These are phyloP conservation scores for Fusarium staphyleae DNA, from an alignment of 2,329 filamentous ascomycete genomes.

Conservation along the genomic window DNA sequence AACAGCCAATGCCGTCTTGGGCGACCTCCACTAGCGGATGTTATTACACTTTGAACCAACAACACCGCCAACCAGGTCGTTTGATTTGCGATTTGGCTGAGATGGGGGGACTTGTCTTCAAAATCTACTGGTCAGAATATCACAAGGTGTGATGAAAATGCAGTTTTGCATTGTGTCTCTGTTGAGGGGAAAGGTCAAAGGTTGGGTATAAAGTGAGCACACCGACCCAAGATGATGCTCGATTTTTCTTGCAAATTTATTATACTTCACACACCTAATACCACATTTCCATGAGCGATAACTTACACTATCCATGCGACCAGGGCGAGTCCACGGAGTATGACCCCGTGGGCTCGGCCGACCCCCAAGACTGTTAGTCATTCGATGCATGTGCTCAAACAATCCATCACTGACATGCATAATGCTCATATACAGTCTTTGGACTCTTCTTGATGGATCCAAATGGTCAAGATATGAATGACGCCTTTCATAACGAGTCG, in stretches of 20 bases:
- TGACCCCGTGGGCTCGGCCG: conserved; percentile 25
- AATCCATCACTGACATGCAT: too few relatives aligned
- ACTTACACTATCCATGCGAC: neutral
- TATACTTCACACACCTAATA: conserved; percentile 1
- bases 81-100: conserved; percentile 8
- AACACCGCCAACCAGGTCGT: conserved; percentile 20
- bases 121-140: conserved; percentile 10
- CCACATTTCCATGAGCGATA: conserved; percentile 20
- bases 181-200: conserved; percentile 5
- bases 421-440: too few relatives aligned
- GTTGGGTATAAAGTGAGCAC: conserved; percentile 24
- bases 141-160: conserved; percentile 7
- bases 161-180: neutral
- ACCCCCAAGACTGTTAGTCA: conserved; percentile 23
- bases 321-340: conserved; percentile 27
- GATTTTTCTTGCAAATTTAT: neutral
- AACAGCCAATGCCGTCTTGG: conserved; percentile 18
- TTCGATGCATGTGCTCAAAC: conserved; percentile 2
- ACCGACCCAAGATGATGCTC: neutral
- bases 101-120: conserved; percentile 6
- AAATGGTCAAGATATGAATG: too few relatives aligned
- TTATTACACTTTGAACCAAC: conserved; percentile 34
- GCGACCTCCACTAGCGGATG: conserved; percentile 26
- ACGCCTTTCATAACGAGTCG: neutral
- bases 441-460: too few relatives aligned